These are phyloP conservation scores for Aspergillus brunneoviolaceus DNA, from an alignment of 2,329 filamentous ascomycete genomes.

Conservation along the genomic window DNA sequence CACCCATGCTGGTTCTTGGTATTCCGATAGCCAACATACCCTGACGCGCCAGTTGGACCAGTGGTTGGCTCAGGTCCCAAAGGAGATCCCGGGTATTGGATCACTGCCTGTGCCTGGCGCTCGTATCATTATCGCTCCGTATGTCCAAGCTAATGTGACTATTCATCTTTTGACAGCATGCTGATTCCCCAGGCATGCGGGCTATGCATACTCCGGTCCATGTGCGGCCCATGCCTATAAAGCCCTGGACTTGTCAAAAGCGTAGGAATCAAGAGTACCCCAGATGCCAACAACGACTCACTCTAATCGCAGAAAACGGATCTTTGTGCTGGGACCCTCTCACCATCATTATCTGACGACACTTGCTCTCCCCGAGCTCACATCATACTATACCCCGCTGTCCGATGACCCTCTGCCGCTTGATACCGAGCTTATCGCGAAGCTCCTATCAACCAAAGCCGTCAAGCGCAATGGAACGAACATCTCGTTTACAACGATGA, in stretches of 20 bases:
- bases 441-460: constrained; percentile 34
- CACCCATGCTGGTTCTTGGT: constrained; percentile 86
- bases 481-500: constrained; percentile 56
- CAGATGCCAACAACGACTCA: background rate
- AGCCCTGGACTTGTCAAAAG: constrained; percentile 74
- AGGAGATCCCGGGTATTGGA: constrained; percentile 61
- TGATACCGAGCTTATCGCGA: constrained; percentile 44
- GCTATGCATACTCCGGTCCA: constrained; percentile 86
- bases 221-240: constrained; percentile 96
- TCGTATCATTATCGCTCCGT: constrained; percentile 90
- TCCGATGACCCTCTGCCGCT: constrained; percentile 45
- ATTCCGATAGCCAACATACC: constrained; percentile 59
- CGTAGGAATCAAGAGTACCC: constrained; percentile 47
- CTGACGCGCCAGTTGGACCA: constrained; percentile 69
- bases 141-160: constrained; percentile 41
- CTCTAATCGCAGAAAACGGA: constrained; percentile 61
- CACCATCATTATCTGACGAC: constrained; percentile 80
- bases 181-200: constrained; percentile 69
- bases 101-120: constrained; percentile 70
- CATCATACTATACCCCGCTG: constrained; percentile 48
- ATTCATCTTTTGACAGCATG: background rate
- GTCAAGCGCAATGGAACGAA: constrained; percentile 32
- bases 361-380: constrained; percentile 73
- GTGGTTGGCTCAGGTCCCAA: constrained; percentile 72
- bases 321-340: constrained; percentile 91